Percentiles rank a stretch among this genome's conserved stretches.
Conservation (phyloP, 805 yeast genomes). For the Yarrowia divulgata region DNA sequence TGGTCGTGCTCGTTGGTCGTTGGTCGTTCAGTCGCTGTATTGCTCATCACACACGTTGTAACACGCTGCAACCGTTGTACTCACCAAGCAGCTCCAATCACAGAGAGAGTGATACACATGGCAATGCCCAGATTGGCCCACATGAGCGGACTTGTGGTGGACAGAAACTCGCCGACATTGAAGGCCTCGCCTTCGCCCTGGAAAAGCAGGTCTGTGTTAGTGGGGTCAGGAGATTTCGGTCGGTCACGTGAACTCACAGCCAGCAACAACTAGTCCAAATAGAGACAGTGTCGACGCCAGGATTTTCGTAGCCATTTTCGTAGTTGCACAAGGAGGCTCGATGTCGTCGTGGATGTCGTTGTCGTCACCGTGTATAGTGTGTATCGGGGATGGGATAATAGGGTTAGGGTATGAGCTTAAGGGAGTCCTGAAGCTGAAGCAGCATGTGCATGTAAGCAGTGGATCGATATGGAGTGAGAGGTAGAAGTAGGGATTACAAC, state of each 20-base stretch:
- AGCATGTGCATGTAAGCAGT: background rate
- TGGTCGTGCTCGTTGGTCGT: background rate
- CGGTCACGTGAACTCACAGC: conserved; percentile 20
- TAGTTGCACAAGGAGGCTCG: conserved; percentile 15
- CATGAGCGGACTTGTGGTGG: conserved; percentile 89
- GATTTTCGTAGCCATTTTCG: conserved; percentile 37
- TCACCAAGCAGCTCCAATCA: conserved; percentile 96
- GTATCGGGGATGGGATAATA: conserved; percentile 18
- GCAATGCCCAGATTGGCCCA: conserved; percentile 95
- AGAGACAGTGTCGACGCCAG: conserved; percentile 32
- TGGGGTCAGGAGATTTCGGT: background rate
- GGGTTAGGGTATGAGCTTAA: conserved; percentile 11
- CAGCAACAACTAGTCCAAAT: conserved; percentile 26
- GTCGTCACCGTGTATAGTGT: conserved; percentile 3
- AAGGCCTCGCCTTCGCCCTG: conserved; percentile 92
- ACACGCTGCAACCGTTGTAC: conserved; percentile 18
- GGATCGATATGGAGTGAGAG: too few species aligned
- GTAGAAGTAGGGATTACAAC: too few species aligned
- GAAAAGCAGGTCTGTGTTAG: conserved; percentile 57
- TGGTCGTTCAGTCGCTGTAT: background rate
- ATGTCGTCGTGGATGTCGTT: conserved; percentile 14
- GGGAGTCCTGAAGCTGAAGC: too few species aligned
- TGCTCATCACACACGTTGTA: background rate
- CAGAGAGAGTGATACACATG: conserved; percentile 90
- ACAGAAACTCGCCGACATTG: conserved; percentile 87